phyloP scores from a whole-genome alignment of 2,329 filamentous ascomycete species.

The Arthrobotrys entomopaga region DNA sequence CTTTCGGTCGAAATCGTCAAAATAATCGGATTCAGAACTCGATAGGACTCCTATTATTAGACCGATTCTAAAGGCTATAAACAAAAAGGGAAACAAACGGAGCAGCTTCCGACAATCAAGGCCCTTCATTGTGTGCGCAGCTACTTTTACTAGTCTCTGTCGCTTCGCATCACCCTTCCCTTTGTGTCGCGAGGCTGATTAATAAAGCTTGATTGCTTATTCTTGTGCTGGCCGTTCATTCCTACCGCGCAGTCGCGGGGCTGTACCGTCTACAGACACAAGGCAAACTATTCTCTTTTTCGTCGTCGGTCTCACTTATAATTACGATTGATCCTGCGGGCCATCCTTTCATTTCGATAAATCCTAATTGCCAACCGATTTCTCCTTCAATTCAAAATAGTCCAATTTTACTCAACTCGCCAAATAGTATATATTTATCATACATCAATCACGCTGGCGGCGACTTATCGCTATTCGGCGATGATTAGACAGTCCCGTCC shows the following conservation, averaged over 20 bases:
- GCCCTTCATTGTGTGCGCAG: too few relatives aligned
- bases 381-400: too few relatives aligned
- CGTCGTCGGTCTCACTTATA: slow-evolving; percentile 10
- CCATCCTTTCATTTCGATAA: neutral
- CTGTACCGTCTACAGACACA: neutral
- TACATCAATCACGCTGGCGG: neutral
- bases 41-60: too few relatives aligned
- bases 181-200: slow-evolving; percentile 34
- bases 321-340: slow-evolving; percentile 20
- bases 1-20: too few relatives aligned
- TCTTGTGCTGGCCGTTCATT: slow-evolving; percentile 26
- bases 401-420: too few relatives aligned
- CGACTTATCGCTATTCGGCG: neutral
- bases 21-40: too few relatives aligned
- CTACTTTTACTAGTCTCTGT: neutral
- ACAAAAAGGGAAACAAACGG: too few relatives aligned
- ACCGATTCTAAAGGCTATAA: too few relatives aligned
- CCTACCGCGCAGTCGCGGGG: slow-evolving; percentile 37
- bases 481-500: slow-evolving; percentile 51
- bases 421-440: neutral
- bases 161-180: slow-evolving; percentile 42
- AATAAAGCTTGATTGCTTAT: slow-evolving; percentile 40
- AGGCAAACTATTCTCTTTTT: neutral
- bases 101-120: too few relatives aligned
- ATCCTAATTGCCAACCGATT: too few relatives aligned